phyloP scores from a whole-genome alignment of 2,329 filamentous ascomycete species.

The Aspergillus carbonarius region DNA sequence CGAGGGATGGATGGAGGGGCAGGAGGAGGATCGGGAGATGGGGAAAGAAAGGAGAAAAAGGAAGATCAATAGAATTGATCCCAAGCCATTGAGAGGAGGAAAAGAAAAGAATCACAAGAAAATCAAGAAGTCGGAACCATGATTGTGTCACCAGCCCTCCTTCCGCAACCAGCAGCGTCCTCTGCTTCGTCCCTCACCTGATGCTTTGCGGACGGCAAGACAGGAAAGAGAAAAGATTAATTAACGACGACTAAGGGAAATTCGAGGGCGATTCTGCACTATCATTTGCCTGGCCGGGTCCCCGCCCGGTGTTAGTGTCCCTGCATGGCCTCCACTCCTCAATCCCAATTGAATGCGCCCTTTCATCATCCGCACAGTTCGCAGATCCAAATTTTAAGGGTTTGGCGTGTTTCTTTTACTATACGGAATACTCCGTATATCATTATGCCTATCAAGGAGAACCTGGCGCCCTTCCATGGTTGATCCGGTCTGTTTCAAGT shows the following conservation, averaged over 20 bases:
- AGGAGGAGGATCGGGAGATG: not conserved
- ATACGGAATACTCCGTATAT: not conserved
- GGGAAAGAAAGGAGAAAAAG: constrained; percentile 1
- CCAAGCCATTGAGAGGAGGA: not conserved
- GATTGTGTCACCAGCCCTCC: not conserved
- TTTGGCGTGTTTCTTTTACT: not conserved
- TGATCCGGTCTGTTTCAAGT: not conserved
- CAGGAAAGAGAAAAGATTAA: constrained; percentile 3
- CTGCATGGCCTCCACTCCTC: constrained; percentile 10
- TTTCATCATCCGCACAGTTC: constrained; percentile 22
- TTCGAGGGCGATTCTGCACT: not conserved
- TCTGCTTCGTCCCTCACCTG: not conserved
- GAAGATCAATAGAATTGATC: not conserved
- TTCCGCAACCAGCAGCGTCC: not conserved
- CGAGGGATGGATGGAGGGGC: not conserved
- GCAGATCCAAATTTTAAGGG: constrained; percentile 28
- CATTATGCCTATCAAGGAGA: not conserved
- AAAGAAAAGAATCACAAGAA: not conserved
- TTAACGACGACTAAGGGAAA: constrained; percentile 11
- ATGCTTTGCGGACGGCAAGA: not conserved
- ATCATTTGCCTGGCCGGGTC: not conserved
- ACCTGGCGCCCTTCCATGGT: not conserved
- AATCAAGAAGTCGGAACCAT: not conserved
- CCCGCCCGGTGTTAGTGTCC: constrained; percentile 8
- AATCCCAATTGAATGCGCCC: constrained; percentile 3